These are phyloP conservation scores for Gentiana straminea DNA, from an alignment of 257 asterid species.

Conservation along the genomic window DNA sequence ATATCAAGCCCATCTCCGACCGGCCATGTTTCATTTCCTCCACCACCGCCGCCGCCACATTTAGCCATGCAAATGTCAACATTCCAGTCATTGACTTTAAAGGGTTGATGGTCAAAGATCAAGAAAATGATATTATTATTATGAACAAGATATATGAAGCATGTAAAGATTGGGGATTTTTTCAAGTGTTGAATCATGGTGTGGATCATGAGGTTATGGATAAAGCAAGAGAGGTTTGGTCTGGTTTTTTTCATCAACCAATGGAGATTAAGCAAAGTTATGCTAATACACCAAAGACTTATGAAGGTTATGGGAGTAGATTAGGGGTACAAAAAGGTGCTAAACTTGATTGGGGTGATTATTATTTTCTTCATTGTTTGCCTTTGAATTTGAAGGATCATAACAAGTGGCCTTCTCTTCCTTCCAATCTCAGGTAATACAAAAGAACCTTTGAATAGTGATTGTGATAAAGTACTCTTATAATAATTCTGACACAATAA, in stretches of 20 bases:
- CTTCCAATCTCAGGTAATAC: slow-evolving; percentile 44
- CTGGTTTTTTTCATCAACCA: slow-evolving; percentile 58
- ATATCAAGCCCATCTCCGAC: slow-evolving; percentile 36
- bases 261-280: slow-evolving; percentile 51
- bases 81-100: slow-evolving; percentile 53
- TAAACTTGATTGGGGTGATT: slow-evolving; percentile 88
- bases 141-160: slow-evolving; percentile 35
- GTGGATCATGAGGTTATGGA: slow-evolving; percentile 49
- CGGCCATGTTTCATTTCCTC: slow-evolving; percentile 17
- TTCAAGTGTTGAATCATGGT: slow-evolving; percentile 77
- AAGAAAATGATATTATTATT: slow-evolving; percentile 2
- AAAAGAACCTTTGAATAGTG: no score
- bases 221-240: slow-evolving; percentile 54
- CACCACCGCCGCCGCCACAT: neutral
- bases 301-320: slow-evolving; percentile 87
- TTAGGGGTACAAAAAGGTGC: slow-evolving; percentile 79
- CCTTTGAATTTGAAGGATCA: slow-evolving; percentile 56
- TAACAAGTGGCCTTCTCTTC: slow-evolving; percentile 71
- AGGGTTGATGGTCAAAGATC: slow-evolving; percentile 9
- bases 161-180: slow-evolving; percentile 71
- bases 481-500: no score
- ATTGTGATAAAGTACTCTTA: no score
- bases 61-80: slow-evolving; percentile 1
- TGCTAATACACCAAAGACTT: slow-evolving; percentile 62
- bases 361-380: slow-evolving; percentile 62